phyloP scores from a whole-genome alignment of 495 filamentous ascomycete species.

The Xylaria bambusicola region DNA sequence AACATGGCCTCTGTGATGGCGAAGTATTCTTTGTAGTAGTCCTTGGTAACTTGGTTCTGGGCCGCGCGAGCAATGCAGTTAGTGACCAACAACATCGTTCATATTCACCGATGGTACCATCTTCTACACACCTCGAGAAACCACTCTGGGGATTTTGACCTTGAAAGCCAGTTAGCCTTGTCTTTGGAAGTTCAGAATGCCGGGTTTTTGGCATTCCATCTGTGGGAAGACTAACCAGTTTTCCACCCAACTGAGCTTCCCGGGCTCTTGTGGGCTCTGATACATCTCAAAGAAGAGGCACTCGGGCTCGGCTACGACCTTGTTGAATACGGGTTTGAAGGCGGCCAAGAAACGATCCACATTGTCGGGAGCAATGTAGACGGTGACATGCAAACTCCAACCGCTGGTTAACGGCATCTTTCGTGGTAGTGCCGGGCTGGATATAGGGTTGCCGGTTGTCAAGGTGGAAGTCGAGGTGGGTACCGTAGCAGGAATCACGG shows the following conservation, averaged over 20 bases:
- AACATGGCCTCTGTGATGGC: conserved; percentile 52
- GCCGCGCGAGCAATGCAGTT: not conserved
- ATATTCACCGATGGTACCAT: not conserved
- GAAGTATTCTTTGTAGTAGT: conserved; percentile 53
- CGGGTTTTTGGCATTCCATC: too few relatives aligned
- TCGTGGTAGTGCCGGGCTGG: conserved; percentile 1
- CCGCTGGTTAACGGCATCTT: conserved; percentile 20
- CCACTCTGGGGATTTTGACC: conserved; percentile 42
- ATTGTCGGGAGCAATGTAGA: conserved; percentile 46
- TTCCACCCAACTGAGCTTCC: conserved; percentile 48
- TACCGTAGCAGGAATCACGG: not conserved
- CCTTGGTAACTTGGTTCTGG: conserved; percentile 51
- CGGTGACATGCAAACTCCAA: conserved; percentile 43
- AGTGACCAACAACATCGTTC: conserved; percentile 11
- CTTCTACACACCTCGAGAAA: conserved; percentile 34
- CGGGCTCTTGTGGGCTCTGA: conserved; percentile 41
- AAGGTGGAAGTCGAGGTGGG: conserved; percentile 4
- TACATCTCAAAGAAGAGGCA: conserved; percentile 54
- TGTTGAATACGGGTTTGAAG: conserved; percentile 43
- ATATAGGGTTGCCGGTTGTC: not conserved
- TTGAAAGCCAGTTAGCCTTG: conserved; percentile 23
- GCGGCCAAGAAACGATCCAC: conserved; percentile 43
- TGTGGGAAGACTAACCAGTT: conserved; percentile 39
- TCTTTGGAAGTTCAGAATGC: too few relatives aligned
- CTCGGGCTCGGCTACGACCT: conserved; percentile 47